phyloP scores from a whole-genome alignment of 768 basidiomycete genomes.

The Pilatotrama ljubarskyi region DNA sequence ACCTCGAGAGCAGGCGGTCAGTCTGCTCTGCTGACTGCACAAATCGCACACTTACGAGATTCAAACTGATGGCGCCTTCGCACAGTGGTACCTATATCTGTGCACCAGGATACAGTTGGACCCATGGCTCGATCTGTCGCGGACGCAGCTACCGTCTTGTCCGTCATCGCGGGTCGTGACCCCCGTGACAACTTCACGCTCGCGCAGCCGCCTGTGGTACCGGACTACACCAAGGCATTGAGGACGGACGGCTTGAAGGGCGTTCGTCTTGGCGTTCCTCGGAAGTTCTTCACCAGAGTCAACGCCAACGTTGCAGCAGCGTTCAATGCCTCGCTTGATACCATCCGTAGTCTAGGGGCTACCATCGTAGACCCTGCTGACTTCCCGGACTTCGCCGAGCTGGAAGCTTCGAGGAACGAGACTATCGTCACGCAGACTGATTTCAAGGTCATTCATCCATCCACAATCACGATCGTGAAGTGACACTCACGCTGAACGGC shows the following conservation, averaged over 20 bases:
- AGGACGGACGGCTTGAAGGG: constrained; percentile 45
- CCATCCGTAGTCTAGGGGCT: constrained; percentile 41
- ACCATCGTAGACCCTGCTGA: constrained; percentile 62
- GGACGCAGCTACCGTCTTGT: constrained; percentile 35
- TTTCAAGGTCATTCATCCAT: constrained; percentile 48
- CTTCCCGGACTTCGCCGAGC: constrained; percentile 53
- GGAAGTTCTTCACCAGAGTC: constrained; percentile 33
- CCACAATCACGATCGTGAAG: no score
- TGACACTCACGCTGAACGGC: background rate
- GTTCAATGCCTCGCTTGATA: constrained; percentile 41
- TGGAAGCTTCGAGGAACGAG: constrained; percentile 48
- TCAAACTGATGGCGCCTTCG: constrained; percentile 26
- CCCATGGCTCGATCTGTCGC: constrained; percentile 36
- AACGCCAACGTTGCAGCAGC: constrained; percentile 31
- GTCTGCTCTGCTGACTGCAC: no score
- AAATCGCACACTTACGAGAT: no score
- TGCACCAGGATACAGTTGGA: constrained; percentile 38
- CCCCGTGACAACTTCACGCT: constrained; percentile 41
- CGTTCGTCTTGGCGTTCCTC: constrained; percentile 45
- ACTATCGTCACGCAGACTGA: constrained; percentile 54
- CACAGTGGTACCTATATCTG: constrained; percentile 42
- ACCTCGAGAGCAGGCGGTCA: constrained; percentile 36
- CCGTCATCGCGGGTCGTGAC: constrained; percentile 42
- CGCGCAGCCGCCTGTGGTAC: constrained; percentile 48
- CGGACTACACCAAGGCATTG: constrained; percentile 55